Base-by-base conservation (phyloP, 1,284 basidiomycete genomes). In the Sphaerobolus stellatus region DNA sequence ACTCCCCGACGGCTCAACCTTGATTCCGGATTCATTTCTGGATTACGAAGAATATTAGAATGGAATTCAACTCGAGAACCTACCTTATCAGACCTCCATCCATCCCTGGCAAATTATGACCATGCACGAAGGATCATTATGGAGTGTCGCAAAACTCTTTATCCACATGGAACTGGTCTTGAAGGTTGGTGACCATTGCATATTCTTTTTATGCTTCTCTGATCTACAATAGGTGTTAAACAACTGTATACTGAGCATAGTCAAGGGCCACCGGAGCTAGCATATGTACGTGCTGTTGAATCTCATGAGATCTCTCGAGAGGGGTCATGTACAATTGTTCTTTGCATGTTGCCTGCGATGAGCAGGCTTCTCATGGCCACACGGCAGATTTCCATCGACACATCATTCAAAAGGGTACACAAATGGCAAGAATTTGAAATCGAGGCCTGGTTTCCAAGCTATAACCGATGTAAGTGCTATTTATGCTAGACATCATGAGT, bases 381-480 rank as follows among this genome's bases (percentile, higher is more conserved):
- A n/a, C 56, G 53, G 34, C 57, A 53, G 30, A 34, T 64, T 2
- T 60, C 61, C 7, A 60, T 64, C 44, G 64, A 68, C 38, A 67
- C 62, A 2, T 60, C 62, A n/a, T 68, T 67, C 61, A 65, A 66
- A 44, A 50, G 56, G 6, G 16, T 64, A 14, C 56, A 61, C 43
- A 30, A 56, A 1, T 66, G 62, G 61, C 59, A 66, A 29, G 66
- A 68, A 44, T 66, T 68, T 48, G 61, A 66, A 47, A 63, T 67
- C 16, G 66, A 66, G 33, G 51, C 51, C 5, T 68, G 66, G 66
- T 60, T 65, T 49, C 11, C 40, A 2, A 29, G 55, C 4, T 48
- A 30, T 13, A 58, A 59, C 52, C 40, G 55, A 51, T 66, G 65
- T 66, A 58, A 34, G 62, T n/a, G n/a, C n/a, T n/a, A 14, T 11